Base-by-base conservation (phyloP, 305 asterid species). In the Solanum chacoense region DNA sequence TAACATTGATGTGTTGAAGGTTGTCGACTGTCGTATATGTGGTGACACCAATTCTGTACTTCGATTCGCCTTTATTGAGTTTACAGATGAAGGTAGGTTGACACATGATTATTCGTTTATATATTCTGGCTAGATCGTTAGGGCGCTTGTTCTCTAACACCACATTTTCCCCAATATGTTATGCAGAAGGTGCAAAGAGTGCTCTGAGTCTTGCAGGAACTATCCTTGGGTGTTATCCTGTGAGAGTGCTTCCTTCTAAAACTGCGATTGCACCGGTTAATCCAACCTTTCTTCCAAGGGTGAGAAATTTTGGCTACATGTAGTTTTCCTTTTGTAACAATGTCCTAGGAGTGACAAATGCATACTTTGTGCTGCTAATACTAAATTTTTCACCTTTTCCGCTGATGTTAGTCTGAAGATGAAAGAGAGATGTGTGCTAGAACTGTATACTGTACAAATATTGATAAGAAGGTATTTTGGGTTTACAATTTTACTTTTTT, bases 221-320 rank as follows among this genome's bases (percentile, higher is more conserved):
- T 90, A 93, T 96, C 98, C 98, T 96, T 32, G 99, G 99, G 18
- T 95, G 67, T 90, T 96, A 97, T 93, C 99, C 99, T 4, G 98
- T 97, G 67, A 93, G 93, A 91, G 98, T 97, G 71, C 94, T 96
- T 74, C 99, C 98, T 75, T 97, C 99, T 37, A 97, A 96, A 95
- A 96, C 99, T 91, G 99, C 99, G 84, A 97, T 97, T 92, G 99
- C 99, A 73, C 99, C 98, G 3, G 99, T 96, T 65, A 97, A 97
- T 91, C 99, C 99, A 7, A 96, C 99, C 35, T 96, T 94, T 94
- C 94, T 97, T 94, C 99, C 99, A 6, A 92, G 96, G 96, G 99
- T 97, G 92, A 92, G 94, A 89, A 89, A 65, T 24, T 50, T 28
- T 71, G 78, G 28, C 79, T 85, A 35, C 85, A 8, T 73, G 35